Evolutionary conservation across 345 rosid genomes (phyloP), one percentile per base, ranked within the genome.

Genomic region (Arabidopsis arenosa): DNA sequence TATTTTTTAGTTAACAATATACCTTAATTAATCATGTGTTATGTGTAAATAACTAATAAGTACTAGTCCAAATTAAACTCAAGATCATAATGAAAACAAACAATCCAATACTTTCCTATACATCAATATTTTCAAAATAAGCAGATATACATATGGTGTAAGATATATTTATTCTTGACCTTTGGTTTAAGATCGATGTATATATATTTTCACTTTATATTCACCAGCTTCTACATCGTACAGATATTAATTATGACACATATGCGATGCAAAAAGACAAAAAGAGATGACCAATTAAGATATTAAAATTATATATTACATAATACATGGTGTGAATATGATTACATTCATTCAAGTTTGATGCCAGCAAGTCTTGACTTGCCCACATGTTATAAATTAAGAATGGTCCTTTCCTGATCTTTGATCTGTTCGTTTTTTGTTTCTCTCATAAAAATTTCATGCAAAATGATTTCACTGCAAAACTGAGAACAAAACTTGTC

Each of bases 351-450:
- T 70, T 70, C 28, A 76, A 70, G 58, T 60, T 75, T 52, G 57
- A 61, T 68, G 63, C 40, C 69, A 51, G 56, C 45, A 60, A 60
- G 14, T 70, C 80, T 63, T 70, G 80, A 76, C 60, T 63, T 55
- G 58, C 36, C 71, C 75, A 76, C 71, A 76, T 76, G 71, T 54
- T 70, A 44, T 17, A 76, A 63, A 52, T 63, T 47, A 15, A 70
- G 60, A 70, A 63, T 15, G 0, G 75, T 77, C 60, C 75, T 63
- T 62, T 37, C 56, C 69, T 51, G 68, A 68, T 68, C 74, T 68
- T 76, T 69, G 57, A 76, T 70, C 30, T 17, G 60, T 6, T 49
- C 52, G 0, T 36, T 58, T 45, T 56, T 7, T 64, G n/a, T 14
- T 45, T 55, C 30, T 44, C 21, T 55, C 72, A 45, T 3, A 35